Conservation (phyloP, 352 stramenopile species). For the Phytophthora uliginosa region DNA sequence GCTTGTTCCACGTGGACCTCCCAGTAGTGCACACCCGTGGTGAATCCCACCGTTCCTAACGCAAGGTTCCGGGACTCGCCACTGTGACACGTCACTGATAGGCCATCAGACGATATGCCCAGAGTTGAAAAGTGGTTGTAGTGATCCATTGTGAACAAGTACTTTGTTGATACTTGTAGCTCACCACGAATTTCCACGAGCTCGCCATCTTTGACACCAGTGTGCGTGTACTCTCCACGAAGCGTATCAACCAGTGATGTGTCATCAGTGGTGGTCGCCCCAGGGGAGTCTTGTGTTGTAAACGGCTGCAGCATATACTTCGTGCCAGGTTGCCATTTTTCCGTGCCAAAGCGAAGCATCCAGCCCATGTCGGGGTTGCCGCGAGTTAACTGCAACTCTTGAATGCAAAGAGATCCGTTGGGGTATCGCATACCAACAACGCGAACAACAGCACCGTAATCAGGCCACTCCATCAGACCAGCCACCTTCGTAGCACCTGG, state of each 20-base stretch:
- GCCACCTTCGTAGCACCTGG: conserved; percentile 48
- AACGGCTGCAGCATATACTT: conserved; percentile 74
- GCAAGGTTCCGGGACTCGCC: conserved; percentile 90
- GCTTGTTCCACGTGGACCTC: conserved; percentile 98
- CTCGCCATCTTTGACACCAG: conserved; percentile 62
- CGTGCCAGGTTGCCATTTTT: conserved; percentile 90
- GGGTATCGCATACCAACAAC: conserved; percentile 69
- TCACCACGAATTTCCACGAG: conserved; percentile 77
- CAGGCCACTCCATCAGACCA: conserved; percentile 85
- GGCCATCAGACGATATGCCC: conserved; percentile 75
- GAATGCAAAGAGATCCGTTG: conserved; percentile 71
- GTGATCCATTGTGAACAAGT: conserved; percentile 90
- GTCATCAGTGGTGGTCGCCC: conserved; percentile 12
- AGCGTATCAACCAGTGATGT: conserved; percentile 44
- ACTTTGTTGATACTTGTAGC: conserved; percentile 69
- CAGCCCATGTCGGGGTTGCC: conserved; percentile 91
- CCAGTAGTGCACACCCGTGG: conserved; percentile 97
- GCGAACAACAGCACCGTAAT: conserved; percentile 81
- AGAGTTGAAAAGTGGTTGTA: conserved; percentile 87
- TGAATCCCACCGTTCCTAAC: conserved; percentile 89
- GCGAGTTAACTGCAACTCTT: conserved; percentile 86
- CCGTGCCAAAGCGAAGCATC: conserved; percentile 85
- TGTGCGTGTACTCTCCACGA: conserved; percentile 67
- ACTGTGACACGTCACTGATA: conserved; percentile 86
- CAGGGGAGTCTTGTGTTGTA: conserved; percentile 19